These are phyloP conservation scores for Jamesozyma hellenica DNA, from an alignment of 805 yeast genomes.

Conservation along the genomic window DNA sequence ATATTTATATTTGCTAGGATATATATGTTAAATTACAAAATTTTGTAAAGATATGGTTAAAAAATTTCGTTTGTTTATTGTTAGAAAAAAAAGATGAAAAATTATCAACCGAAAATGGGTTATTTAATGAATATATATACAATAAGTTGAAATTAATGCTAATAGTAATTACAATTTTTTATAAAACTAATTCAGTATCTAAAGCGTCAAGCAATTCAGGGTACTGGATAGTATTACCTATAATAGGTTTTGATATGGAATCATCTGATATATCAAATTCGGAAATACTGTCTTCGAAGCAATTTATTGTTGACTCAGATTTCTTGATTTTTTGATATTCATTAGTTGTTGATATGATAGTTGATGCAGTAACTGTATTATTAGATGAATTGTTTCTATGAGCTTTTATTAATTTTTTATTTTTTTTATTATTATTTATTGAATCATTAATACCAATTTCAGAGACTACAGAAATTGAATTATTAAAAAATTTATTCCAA, in stretches of 20 bases:
- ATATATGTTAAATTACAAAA: not conserved
- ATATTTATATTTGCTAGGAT: not conserved
- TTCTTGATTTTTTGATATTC: not conserved
- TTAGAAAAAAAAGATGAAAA: no score
- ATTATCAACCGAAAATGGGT: no score
- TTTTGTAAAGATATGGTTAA: no score
- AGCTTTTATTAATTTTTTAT: not conserved
- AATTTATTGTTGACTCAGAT: not conserved
- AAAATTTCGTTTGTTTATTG: no score
- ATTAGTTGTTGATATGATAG: slow-evolving; percentile 1
- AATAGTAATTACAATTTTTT: no score
- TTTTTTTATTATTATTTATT: not conserved
- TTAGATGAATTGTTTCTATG: slow-evolving; percentile 1
- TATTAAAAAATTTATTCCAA: slow-evolving; percentile 13
- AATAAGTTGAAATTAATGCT: no score
- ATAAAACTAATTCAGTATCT: slow-evolving; percentile 19
- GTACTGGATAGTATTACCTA: slow-evolving; percentile 14
- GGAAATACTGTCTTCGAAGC: not conserved
- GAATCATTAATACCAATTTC: slow-evolving; percentile 2
- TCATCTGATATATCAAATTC: not conserved
- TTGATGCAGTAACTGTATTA: slow-evolving; percentile 3
- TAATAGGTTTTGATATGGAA: slow-evolving; percentile 7
- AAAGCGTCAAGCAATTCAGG: slow-evolving; percentile 25
- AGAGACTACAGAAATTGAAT: slow-evolving; percentile 4
- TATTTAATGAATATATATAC: not conserved